These are phyloP conservation scores for Westerdykella aurantiaca DNA, from an alignment of 2,329 filamentous ascomycete species.

Conservation along the genomic window DNA sequence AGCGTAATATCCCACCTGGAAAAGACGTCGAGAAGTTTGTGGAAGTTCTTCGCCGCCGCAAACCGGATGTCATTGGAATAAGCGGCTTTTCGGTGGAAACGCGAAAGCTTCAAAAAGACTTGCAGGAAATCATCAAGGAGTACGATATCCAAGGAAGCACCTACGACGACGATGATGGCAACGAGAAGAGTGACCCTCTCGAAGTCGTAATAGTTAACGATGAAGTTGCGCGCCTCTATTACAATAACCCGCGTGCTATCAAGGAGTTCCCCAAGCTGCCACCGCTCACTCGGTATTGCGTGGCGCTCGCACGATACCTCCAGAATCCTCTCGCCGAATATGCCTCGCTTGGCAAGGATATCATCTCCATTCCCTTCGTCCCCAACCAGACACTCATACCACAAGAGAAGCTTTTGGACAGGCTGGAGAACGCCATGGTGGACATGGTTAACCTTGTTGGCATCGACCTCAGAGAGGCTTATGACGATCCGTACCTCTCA, in stretches of 20 bases:
- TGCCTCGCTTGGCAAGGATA: constrained; percentile 81
- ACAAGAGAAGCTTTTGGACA: constrained; percentile 77
- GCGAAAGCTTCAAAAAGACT: constrained; percentile 71
- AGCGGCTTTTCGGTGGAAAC: constrained; percentile 86
- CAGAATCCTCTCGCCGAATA: constrained; percentile 97
- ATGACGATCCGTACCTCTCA: constrained; percentile 72
- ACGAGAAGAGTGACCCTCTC: constrained; percentile 69
- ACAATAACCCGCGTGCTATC: constrained; percentile 75
- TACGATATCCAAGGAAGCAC: constrained; percentile 71
- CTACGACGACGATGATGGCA: constrained; percentile 73
- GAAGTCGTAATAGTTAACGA: constrained; percentile 93
- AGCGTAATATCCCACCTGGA: constrained; percentile 62
- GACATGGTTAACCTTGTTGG: constrained; percentile 97
- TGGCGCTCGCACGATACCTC: constrained; percentile 82
- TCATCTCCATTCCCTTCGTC: constrained; percentile 81
- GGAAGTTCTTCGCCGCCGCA: constrained; percentile 70
- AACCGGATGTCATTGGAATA: constrained; percentile 84
- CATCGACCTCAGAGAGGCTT: constrained; percentile 89
- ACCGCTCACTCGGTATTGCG: constrained; percentile 79
- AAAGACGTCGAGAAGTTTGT: constrained; percentile 64
- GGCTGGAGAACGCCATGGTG: constrained; percentile 93
- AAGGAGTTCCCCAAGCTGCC: constrained; percentile 75
- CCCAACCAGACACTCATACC: constrained; percentile 83
- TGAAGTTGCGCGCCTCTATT: constrained; percentile 93
- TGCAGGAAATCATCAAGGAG: constrained; percentile 72